Conservation (phyloP, 2,329 filamentous ascomycete species). For the Bertia moriformis region DNA sequence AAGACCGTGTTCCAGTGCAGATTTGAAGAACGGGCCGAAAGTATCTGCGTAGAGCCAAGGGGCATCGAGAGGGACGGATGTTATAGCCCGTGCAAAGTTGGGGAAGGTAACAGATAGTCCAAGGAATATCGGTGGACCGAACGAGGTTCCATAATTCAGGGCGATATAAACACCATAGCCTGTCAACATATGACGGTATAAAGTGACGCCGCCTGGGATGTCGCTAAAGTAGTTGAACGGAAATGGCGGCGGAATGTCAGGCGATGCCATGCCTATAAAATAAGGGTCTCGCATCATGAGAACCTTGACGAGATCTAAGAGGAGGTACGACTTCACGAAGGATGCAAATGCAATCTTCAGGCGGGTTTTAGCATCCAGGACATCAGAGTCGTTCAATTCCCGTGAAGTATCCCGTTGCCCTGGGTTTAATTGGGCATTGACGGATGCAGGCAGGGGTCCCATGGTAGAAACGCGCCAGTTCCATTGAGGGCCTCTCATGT, state of each 20-base stretch:
- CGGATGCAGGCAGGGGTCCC: background rate
- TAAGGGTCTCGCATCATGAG: conserved; percentile 41
- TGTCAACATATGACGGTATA: background rate
- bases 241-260: conserved; percentile 32
- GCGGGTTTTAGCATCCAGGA: background rate
- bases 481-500: background rate
- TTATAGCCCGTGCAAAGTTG: conserved; percentile 24
- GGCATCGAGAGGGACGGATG: conserved; percentile 33
- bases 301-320: conserved; percentile 37
- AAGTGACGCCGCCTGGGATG: background rate
- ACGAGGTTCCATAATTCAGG: background rate
- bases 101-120: conserved; percentile 19
- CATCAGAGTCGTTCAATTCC: background rate
- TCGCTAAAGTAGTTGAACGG: background rate
- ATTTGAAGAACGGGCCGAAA: conserved; percentile 23
- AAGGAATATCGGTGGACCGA: conserved; percentile 6
- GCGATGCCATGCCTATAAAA: conserved; percentile 26
- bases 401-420: background rate
- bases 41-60: conserved; percentile 40
- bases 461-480: background rate
- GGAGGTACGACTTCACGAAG: conserved; percentile 29
- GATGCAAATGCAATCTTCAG: conserved; percentile 8
- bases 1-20: conserved; percentile 28
- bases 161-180: background rate
- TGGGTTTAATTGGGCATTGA: background rate